Conservation (phyloP, 768 basidiomycete genomes). For the Phaeolepiota aurea region DNA sequence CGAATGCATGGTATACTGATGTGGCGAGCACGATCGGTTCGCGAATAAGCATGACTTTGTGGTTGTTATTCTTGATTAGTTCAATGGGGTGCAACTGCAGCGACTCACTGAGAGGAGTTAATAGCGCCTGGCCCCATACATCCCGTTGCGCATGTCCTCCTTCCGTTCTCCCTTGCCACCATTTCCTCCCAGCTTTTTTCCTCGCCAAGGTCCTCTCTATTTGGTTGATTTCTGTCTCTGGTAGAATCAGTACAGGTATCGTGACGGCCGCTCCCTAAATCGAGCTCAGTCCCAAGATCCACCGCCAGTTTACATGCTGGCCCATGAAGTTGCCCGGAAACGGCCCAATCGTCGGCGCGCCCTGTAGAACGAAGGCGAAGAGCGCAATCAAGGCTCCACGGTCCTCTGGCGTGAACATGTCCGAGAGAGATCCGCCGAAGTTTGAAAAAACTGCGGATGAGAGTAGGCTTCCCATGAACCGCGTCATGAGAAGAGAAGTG, state of each 20-base stretch:
- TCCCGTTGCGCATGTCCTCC: no score
- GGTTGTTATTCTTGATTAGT: no score
- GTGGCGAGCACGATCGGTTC: conserved; percentile 6
- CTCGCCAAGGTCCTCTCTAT: no score
- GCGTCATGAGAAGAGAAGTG: conserved; percentile 1
- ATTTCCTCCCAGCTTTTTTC: no score
- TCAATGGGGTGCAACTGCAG: no score
- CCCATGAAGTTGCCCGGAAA: conserved; percentile 5
- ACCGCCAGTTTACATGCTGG: conserved; percentile 6
- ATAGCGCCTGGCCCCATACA: no score
- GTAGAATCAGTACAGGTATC: no score
- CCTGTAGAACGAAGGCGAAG: conserved; percentile 8
- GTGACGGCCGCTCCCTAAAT: no score
- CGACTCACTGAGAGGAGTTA: no score
- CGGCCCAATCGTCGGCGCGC: conserved; percentile 7
- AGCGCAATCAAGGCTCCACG: conserved; percentile 8
- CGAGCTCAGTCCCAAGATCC: conserved; percentile 6
- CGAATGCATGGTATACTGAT: conserved; percentile 6
- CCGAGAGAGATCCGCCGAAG: conserved; percentile 8
- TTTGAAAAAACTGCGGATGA: conserved; percentile 7
- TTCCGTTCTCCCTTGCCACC: no score
- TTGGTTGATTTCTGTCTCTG: no score
- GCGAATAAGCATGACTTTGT: conserved; percentile 1
- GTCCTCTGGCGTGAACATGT: conserved; percentile 11
- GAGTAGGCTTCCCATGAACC: conserved; percentile 2